Conservation (phyloP, 2,329 filamentous ascomycete species). For the Cadophora sp. region DNA sequence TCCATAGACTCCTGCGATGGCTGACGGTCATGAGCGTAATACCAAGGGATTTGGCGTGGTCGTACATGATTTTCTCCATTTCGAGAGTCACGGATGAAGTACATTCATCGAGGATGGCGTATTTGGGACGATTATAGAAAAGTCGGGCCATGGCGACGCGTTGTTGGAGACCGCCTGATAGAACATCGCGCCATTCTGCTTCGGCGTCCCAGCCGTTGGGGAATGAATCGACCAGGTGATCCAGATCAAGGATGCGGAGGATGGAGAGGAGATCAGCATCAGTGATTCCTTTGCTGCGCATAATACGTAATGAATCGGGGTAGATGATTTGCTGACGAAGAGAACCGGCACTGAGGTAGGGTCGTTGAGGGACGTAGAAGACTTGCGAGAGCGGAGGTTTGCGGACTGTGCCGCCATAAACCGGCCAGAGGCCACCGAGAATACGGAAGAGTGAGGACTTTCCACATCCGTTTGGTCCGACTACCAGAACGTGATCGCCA, state of each 20-base stretch:
- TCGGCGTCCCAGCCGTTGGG: constrained; percentile 87
- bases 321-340: constrained; percentile 98
- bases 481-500: constrained; percentile 87
- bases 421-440: constrained; percentile 94
- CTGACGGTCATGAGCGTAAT: constrained; percentile 98
- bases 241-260: constrained; percentile 80
- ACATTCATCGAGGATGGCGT: constrained; percentile 97
- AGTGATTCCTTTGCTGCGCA: constrained; percentile 83
- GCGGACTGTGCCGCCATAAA: constrained; percentile 91
- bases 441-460: constrained; percentile 97
- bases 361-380: constrained; percentile 97
- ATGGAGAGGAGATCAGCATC: constrained; percentile 82
- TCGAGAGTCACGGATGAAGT: constrained; percentile 95
- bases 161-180: constrained; percentile 92
- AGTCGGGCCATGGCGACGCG: constrained; percentile 94
- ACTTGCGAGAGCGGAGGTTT: constrained; percentile 93
- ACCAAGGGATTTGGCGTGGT: constrained; percentile 87
- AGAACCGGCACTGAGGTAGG: constrained; percentile 88
- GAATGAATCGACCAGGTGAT: constrained; percentile 79
- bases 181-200: constrained; percentile 94
- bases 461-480: constrained; percentile 96
- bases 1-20: constrained; percentile 91
- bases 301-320: constrained; percentile 85
- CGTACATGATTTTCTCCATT: constrained; percentile 95
- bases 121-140: constrained; percentile 91